phyloP scores from a whole-genome alignment of 371 early-diverging fungal genomes.

The Mucor circinelloides region DNA sequence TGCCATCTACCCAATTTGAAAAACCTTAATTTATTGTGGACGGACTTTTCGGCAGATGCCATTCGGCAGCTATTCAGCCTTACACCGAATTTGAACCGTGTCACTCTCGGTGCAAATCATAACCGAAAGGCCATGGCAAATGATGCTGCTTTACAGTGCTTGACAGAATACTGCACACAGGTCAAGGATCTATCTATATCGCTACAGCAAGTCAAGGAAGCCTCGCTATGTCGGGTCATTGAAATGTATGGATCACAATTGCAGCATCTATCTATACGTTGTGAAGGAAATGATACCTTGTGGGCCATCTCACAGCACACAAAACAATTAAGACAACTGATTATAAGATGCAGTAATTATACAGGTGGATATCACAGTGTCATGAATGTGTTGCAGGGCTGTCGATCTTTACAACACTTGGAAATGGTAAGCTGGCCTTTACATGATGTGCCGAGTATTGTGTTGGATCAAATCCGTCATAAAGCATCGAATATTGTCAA shows the following conservation, averaged over 20 bases:
- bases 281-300: constrained; percentile 33
- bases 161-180: constrained; percentile 26
- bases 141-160: constrained; percentile 26
- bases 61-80: constrained; percentile 24
- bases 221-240: constrained; percentile 30
- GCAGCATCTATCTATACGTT: constrained; percentile 30
- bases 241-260: constrained; percentile 31
- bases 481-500: background rate
- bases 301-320: constrained; percentile 35
- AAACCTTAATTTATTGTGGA: constrained; percentile 37
- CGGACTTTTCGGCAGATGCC: constrained; percentile 42
- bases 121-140: constrained; percentile 39
- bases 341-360: constrained; percentile 26
- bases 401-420: constrained; percentile 25
- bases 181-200: constrained; percentile 34
- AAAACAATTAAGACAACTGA: constrained; percentile 23
- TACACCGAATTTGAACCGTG: constrained; percentile 27
- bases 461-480: constrained; percentile 19
- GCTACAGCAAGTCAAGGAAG: constrained; percentile 43
- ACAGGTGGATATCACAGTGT: constrained; percentile 16
- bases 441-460: constrained; percentile 36
- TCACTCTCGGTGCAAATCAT: constrained; percentile 47
- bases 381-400: constrained; percentile 25
- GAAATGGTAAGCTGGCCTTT: constrained; percentile 46
- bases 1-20: background rate